These are phyloP conservation scores for Coniochaeta hoffmannii DNA, from an alignment of 2,329 filamentous ascomycete species.

Conservation along the genomic window DNA sequence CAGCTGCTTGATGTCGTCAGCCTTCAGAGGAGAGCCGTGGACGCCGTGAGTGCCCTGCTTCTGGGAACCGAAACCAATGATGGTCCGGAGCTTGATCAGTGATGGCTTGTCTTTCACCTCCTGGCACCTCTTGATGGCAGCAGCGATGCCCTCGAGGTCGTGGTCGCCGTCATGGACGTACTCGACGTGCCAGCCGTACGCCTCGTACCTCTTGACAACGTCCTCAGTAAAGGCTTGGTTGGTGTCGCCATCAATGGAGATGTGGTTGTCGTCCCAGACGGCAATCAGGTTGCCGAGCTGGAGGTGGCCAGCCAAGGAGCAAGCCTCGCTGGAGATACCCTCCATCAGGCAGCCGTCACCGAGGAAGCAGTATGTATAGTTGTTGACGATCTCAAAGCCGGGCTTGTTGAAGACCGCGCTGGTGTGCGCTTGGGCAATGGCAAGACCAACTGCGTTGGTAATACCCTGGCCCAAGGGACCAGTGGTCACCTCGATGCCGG, in stretches of 20 bases:
- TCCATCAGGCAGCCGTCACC: constrained; percentile 99
- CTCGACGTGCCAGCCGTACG: constrained; percentile 93
- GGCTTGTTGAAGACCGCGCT: constrained; percentile 94
- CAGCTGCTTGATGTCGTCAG: constrained; percentile 85
- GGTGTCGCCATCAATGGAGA: constrained; percentile 90
- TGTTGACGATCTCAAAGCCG: constrained; percentile 82
- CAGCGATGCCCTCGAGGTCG: constrained; percentile 82
- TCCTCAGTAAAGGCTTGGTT: constrained; percentile 97
- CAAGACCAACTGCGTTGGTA: constrained; percentile 93
- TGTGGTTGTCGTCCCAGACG: constrained; percentile 98
- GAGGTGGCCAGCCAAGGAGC: constrained; percentile 87
- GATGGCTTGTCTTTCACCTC: constrained; percentile 92
- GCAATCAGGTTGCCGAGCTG: constrained; percentile 96
- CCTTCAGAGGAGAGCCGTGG: constrained; percentile 92
- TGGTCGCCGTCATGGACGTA: constrained; percentile 81
- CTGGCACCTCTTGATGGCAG: constrained; percentile 77
- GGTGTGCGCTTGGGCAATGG: constrained; percentile 90
- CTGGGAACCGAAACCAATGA: constrained; percentile 92
- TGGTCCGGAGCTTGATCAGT: constrained; percentile 93
- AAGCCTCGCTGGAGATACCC: constrained; percentile 90
- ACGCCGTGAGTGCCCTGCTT: constrained; percentile 91
- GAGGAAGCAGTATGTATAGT: constrained; percentile 96
- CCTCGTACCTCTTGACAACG: constrained; percentile 86
- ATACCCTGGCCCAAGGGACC: constrained; percentile 97
- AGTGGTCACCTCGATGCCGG: constrained; percentile 95